Percentiles rank a stretch among this genome's conserved stretches.
These are phyloP conservation scores for Globisporangium viniferum DNA, from an alignment of 352 stramenopile species.

Conservation along the genomic window DNA sequence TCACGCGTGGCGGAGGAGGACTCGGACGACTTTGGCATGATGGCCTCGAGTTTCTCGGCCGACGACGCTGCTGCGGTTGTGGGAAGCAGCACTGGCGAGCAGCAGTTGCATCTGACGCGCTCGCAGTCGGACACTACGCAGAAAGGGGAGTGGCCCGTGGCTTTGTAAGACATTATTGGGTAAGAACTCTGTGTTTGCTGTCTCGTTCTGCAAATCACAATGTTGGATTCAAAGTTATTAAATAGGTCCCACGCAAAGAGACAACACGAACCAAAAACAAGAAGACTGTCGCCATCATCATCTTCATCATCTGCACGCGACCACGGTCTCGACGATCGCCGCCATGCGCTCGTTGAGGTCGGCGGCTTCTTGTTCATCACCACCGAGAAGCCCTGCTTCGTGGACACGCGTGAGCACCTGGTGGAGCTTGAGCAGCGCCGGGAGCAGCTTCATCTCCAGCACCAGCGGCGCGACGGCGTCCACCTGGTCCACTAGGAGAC, in stretches of 20 bases:
- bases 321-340: conserved; percentile 30
- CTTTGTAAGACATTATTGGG: not conserved
- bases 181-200: not conserved
- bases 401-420: conserved; percentile 20
- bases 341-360: conserved; percentile 36
- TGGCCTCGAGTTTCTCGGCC: conserved; percentile 6
- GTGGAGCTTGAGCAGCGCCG: conserved; percentile 44
- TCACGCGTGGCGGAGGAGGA: conserved; percentile 13
- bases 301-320: conserved; percentile 9
- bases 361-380: conserved; percentile 7
- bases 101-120: not conserved
- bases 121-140: conserved; percentile 2
- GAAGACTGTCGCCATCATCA: no score
- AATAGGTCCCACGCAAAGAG: conserved; percentile 1
- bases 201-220: not conserved
- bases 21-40: conserved; percentile 8
- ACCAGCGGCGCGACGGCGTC: conserved; percentile 20
- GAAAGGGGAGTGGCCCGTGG: not conserved
- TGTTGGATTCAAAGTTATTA: not conserved
- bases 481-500: conserved; percentile 45
- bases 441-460: conserved; percentile 23
- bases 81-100: no score
- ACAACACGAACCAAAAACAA: not conserved
- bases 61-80: not conserved
- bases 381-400: conserved; percentile 16